Base-by-base conservation (phyloP, 2,329 filamentous ascomycete species). In the Stachybotrys echinatus region DNA sequence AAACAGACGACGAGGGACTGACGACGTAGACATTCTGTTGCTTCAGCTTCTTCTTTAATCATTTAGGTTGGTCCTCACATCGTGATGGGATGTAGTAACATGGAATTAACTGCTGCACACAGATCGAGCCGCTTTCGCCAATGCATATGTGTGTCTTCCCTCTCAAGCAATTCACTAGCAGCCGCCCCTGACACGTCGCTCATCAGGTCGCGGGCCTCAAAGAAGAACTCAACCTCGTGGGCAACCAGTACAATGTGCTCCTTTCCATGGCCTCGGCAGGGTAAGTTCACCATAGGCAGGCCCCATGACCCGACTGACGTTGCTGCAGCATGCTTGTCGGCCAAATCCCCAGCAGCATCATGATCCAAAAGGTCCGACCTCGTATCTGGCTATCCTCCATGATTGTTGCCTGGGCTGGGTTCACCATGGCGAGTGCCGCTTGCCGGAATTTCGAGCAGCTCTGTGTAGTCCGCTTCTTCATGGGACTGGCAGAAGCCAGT, bases 331-430 rank as follows among this genome's bases (percentile, higher is more conserved):
- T 71, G 53, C 59, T 69, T 7, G 59, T 83, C 4, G 80, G 81
- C 1, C 80, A 85, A 55, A 67, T 84, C 27, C 80, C 80, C 0
- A 76, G 73, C 42, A 80, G 79, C 51, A 60, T 84, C 5, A 79
- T 79, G 3, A 70, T 86, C 5, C 78, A 84, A 58, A 81, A 84
- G 54, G 60, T 86, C 48, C 73, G 74, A 22, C 83, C 81, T 0
- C 71, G 81, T 6, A 70, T 78, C 53, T 85, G 80, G 68, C 81
- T 82, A 55, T 81, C 81, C 0, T 58, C 69, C 10, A 82, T 81
- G 72, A 81, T 83, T 67, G 50, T 83, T 12, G 54, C 77, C 43
- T 86, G 83, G 84, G 81, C 76, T 1, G 69, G 71, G 0, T 61
- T 86, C 10, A 86, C 55, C 39, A 60, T 60, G 77, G 21, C 42